Evolutionary conservation across 345 rosid species (phyloP).

Genomic region (Hibiscus mutabilis): DNA sequence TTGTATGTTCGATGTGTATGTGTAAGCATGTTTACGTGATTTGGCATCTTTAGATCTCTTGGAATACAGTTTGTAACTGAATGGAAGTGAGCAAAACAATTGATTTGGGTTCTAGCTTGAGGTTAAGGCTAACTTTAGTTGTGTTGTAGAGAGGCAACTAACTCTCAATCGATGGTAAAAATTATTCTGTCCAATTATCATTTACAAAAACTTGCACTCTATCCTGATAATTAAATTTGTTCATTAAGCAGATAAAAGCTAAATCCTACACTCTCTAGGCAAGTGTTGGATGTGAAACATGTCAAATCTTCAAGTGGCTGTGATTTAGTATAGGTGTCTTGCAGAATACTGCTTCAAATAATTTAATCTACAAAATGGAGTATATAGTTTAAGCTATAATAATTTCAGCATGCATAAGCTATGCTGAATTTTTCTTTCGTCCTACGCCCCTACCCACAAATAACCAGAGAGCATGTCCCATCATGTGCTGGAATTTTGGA

Average conservation of each 20-base stretch:
- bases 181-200: neutral
- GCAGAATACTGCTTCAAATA: neutral
- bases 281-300: neutral
- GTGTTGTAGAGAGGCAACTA: neutral
- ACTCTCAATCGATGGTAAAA: neutral
- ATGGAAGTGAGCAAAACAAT: neutral
- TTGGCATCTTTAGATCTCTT: neutral
- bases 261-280: neutral
- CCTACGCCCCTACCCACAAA: neutral
- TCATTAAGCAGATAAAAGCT: neutral
- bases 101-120: neutral
- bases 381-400: neutral
- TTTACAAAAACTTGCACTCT: neutral
- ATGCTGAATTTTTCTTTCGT: neutral
- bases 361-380: conserved; percentile 1
- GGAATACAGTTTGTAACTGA: neutral
- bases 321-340: neutral
- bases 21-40: neutral
- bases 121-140: neutral
- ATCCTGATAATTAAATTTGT: neutral
- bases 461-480: neutral
- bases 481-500: neutral
- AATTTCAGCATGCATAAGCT: neutral
- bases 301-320: neutral
- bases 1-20: neutral